phyloP scores from a whole-genome alignment of 1,284 basidiomycete genomes.

The Cutaneotrichosporon arboriforme region DNA sequence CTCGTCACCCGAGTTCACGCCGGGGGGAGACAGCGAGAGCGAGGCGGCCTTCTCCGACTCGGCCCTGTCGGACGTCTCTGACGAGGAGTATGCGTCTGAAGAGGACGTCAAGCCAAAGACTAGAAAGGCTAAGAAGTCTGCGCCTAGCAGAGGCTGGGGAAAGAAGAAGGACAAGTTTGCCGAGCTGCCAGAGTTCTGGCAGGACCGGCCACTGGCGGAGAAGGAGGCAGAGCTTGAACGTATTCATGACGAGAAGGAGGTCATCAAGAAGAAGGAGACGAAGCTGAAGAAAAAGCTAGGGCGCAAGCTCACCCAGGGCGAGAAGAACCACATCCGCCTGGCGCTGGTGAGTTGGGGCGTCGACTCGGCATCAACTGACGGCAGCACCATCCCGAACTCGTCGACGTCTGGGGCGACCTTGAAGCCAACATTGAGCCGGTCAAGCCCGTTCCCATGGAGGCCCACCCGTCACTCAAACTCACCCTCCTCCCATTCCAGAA shows the following conservation, averaged over 20 bases:
- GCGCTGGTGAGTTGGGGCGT: slow-evolving; percentile 46
- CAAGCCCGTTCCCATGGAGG: slow-evolving; percentile 65
- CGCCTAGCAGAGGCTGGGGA: slow-evolving; percentile 17
- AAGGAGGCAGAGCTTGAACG: slow-evolving; percentile 4
- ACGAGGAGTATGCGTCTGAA: slow-evolving; percentile 9
- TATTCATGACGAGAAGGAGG: slow-evolving; percentile 14
- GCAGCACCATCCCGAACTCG: slow-evolving; percentile 61
- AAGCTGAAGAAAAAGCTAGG: slow-evolving; percentile 57
- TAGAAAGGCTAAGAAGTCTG: slow-evolving; percentile 11
- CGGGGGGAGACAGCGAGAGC: not conserved
- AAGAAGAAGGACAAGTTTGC: slow-evolving; percentile 16
- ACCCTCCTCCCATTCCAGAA: slow-evolving; percentile 65
- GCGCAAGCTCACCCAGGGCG: slow-evolving; percentile 70
- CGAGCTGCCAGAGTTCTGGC: slow-evolving; percentile 10
- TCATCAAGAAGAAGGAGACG: slow-evolving; percentile 52
- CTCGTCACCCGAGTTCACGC: not conserved
- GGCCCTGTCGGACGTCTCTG: slow-evolving; percentile 12
- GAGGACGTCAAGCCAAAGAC: slow-evolving; percentile 1
- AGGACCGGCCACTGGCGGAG: not conserved
- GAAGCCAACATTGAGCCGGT: slow-evolving; percentile 60
- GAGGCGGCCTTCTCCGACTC: slow-evolving; percentile 6
- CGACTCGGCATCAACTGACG: slow-evolving; percentile 1
- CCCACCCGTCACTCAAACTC: slow-evolving; percentile 72
- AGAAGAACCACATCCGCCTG: slow-evolving; percentile 65
- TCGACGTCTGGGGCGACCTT: slow-evolving; percentile 82